A percentile compares a stretch with the other conserved stretches of the same genome.
Conservation (phyloP, 2,329 filamentous ascomycete genomes). For the Amesomyces nigricolor region DNA sequence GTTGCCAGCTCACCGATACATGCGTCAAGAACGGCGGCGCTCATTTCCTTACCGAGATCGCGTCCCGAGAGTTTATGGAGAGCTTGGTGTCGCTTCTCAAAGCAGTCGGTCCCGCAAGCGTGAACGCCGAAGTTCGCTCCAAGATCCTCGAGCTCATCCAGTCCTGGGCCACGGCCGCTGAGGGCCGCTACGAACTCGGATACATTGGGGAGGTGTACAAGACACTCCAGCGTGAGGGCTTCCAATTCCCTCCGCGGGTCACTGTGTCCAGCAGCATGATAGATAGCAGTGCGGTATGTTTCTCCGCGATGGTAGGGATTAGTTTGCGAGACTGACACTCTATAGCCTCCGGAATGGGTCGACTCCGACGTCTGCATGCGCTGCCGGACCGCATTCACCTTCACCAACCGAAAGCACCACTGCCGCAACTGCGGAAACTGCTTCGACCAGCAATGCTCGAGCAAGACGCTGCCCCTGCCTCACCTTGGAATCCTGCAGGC, state of each 20-base stretch:
- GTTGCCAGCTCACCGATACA: conserved; percentile 76
- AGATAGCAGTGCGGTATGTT: conserved; percentile 83
- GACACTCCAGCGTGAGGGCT: conserved; percentile 76
- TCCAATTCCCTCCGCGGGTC: conserved; percentile 79
- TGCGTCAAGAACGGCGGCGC: conserved; percentile 97
- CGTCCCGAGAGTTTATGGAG: conserved; percentile 97
- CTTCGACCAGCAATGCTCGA: conserved; percentile 92
- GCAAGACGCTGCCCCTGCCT: conserved; percentile 79
- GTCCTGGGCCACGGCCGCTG: conserved; percentile 83
- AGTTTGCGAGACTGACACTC: conserved; percentile 4
- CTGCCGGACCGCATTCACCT: conserved; percentile 89
- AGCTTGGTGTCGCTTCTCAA: conserved; percentile 87
- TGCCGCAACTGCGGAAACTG: conserved; percentile 97
- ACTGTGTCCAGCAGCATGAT: conserved; percentile 95
- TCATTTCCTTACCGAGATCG: conserved; percentile 92
- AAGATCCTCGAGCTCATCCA: conserved; percentile 95
- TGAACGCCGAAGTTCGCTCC: conserved; percentile 78
- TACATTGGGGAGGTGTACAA: conserved; percentile 89
- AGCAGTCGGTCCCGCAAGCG: conserved; percentile 64
- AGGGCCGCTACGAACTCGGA: conserved; percentile 72
- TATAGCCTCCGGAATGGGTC: conserved; percentile 87
- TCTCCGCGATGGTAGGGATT: background rate
- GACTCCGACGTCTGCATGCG: conserved; percentile 99
- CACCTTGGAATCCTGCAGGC: conserved; percentile 88
- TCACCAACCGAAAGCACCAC: conserved; percentile 97